Evolutionary conservation across 129 eudicot genomes (phyloP).

Genomic region (Escallonia herrerae): DNA sequence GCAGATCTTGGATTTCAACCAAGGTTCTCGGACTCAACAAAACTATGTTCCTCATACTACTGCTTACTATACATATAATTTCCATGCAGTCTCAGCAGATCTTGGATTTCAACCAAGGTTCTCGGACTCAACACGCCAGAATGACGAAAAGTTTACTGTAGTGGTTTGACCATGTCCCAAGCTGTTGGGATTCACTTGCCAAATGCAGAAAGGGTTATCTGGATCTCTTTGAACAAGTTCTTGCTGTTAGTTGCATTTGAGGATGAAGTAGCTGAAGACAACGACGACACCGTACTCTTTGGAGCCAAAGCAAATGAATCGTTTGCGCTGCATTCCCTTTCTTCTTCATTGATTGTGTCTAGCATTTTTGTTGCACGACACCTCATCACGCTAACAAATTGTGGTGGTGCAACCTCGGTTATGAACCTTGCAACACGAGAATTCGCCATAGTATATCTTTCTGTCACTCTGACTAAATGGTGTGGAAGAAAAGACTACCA

Average conservation of each 20-base stretch:
- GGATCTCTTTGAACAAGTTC: constrained; percentile 5
- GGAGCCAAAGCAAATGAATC: constrained; percentile 5
- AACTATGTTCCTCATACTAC: too few relatives aligned
- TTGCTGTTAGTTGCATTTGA: constrained; percentile 2
- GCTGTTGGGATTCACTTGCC: not conserved
- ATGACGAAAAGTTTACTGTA: too few relatives aligned
- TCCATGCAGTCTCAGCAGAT: too few relatives aligned
- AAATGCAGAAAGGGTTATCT: not conserved
- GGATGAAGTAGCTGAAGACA: constrained; percentile 4
- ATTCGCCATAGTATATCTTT: constrained; percentile 4
- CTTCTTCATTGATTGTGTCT: constrained; percentile 50
- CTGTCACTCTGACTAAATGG: too few relatives aligned
- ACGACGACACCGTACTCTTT: not conserved
- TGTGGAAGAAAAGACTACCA: too few relatives aligned
- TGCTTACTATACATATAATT: too few relatives aligned
- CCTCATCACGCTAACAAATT: constrained; percentile 40
- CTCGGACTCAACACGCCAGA: not conserved
- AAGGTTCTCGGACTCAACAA: not conserved
- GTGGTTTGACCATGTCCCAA: not conserved
- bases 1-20: not conserved
- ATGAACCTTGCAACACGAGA: constrained; percentile 8
- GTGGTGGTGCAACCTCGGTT: constrained; percentile 12
- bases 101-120: too few relatives aligned
- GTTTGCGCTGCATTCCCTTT: constrained; percentile 24
- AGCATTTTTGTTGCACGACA: constrained; percentile 27